These are phyloP conservation scores for Coemansia sp. DNA, from an alignment of 192 early-diverging fungal species.

Conservation along the genomic window DNA sequence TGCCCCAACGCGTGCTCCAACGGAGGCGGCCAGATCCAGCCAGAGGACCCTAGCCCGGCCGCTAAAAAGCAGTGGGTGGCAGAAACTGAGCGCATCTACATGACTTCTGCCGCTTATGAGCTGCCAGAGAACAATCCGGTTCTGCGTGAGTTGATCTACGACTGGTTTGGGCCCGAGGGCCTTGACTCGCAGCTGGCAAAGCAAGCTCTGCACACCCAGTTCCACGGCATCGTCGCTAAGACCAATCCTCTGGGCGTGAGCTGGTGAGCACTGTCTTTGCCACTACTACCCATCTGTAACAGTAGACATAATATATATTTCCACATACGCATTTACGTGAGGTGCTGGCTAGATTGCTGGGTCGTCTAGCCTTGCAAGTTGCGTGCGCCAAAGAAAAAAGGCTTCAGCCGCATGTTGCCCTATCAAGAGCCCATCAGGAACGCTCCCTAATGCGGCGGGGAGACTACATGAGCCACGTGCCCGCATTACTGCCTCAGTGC, in stretches of 20 bases:
- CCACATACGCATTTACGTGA: too few species aligned
- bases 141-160: slow-evolving; percentile 65
- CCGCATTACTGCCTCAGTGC: neutral
- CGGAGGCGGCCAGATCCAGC: slow-evolving; percentile 93
- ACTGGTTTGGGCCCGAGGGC: slow-evolving; percentile 77
- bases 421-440: slow-evolving; percentile 1
- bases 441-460: neutral
- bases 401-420: neutral
- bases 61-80: slow-evolving; percentile 78
- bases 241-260: slow-evolving; percentile 79
- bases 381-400: neutral
- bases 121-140: slow-evolving; percentile 72
- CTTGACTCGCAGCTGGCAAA: slow-evolving; percentile 63
- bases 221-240: slow-evolving; percentile 79
- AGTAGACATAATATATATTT: neutral
- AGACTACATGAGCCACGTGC: neutral
- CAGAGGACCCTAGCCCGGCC: slow-evolving; percentile 46
- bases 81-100: slow-evolving; percentile 70
- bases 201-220: slow-evolving; percentile 78
- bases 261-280: slow-evolving; percentile 60
- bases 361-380: neutral
- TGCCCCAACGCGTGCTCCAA: slow-evolving; percentile 98
- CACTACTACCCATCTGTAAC: neutral
- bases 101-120: slow-evolving; percentile 51
- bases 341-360: neutral